A percentile compares a stretch with the other conserved stretches of the same genome.
Conservation (phyloP, 352 stramenopile genomes). For the Phytophthora capsici region DNA sequence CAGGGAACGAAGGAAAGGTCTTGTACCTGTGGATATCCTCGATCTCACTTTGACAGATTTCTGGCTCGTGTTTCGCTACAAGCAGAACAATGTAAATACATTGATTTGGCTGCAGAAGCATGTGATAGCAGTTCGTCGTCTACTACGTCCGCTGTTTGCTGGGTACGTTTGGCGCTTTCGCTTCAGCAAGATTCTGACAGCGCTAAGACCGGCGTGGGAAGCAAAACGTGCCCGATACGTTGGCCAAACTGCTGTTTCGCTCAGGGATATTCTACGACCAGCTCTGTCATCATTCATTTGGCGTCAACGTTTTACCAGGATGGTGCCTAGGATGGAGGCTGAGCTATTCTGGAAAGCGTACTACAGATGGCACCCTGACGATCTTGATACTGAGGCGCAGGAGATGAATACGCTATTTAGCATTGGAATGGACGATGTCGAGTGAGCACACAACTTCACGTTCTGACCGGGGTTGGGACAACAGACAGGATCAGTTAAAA, state of each 20-base stretch:
- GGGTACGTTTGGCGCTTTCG: constrained; percentile 21
- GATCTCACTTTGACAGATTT: constrained; percentile 17
- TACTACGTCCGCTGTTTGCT: constrained; percentile 4
- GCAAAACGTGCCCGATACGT: not conserved
- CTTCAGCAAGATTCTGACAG: constrained; percentile 14
- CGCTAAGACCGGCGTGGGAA: not conserved
- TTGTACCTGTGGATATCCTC: constrained; percentile 43
- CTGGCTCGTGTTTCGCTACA: constrained; percentile 12
- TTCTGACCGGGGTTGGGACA: too few species aligned
- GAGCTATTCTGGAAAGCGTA: constrained; percentile 37
- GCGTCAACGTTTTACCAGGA: constrained; percentile 16
- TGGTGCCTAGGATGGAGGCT: not conserved
- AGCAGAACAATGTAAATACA: too few species aligned
- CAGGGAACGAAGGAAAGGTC: constrained; percentile 12
- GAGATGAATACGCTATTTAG: constrained; percentile 20
- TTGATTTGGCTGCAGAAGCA: constrained; percentile 8
- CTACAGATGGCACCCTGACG: constrained; percentile 20
- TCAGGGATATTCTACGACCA: constrained; percentile 14
- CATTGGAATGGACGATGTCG: not conserved
- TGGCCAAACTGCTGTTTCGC: not conserved
- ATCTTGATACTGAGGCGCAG: constrained; percentile 12
- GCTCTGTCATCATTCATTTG: constrained; percentile 14
- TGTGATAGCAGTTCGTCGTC: not conserved
- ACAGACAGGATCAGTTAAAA: too few species aligned
- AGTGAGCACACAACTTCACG: too few species aligned